Evolutionary conservation across 23 red algal genomes (phyloP).

Genomic region (Cyanidiococcus yangmingshanensis): DNA sequence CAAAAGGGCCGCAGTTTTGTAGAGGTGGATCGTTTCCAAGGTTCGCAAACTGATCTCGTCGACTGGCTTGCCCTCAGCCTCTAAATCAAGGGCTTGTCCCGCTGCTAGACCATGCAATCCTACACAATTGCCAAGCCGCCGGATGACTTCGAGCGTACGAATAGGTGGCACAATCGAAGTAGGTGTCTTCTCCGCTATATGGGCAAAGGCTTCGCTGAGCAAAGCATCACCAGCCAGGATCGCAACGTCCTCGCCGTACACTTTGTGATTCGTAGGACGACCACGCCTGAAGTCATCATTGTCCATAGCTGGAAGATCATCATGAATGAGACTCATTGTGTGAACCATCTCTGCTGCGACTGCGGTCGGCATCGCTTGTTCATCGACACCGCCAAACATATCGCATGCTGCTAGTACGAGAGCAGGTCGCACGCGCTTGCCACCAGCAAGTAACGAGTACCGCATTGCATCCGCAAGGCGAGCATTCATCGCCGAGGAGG

Average conservation of each 20-base stretch:
- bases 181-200: slow-evolving; percentile 56
- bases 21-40: slow-evolving; percentile 88
- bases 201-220: slow-evolving; percentile 70
- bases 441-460: slow-evolving; percentile 83
- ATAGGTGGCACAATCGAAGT: slow-evolving; percentile 29
- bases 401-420: slow-evolving; percentile 69
- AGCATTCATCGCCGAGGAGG: slow-evolving; percentile 24
- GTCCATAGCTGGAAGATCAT: slow-evolving; percentile 96
- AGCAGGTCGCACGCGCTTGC: slow-evolving; percentile 81
- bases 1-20: slow-evolving; percentile 91
- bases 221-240: slow-evolving; percentile 94
- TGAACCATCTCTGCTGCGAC: slow-evolving; percentile 97
- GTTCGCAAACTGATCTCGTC: slow-evolving; percentile 49
- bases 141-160: slow-evolving; percentile 53
- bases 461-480: slow-evolving; percentile 57
- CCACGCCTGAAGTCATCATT: slow-evolving; percentile 88
- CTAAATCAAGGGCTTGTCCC: slow-evolving; percentile 89
- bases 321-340: slow-evolving; percentile 96
- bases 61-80: slow-evolving; percentile 50
- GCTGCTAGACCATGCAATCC: slow-evolving; percentile 76
- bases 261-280: slow-evolving; percentile 81
- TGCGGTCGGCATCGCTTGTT: slow-evolving; percentile 67
- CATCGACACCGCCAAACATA: slow-evolving; percentile 58
- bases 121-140: slow-evolving; percentile 44
- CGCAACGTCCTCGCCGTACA: slow-evolving; percentile 93